A percentile compares a stretch with the other conserved stretches of the same genome.
These are phyloP conservation scores for Trypanosoma rangeli DNA, from an alignment of 208 protist genomes.

Conservation along the genomic window DNA sequence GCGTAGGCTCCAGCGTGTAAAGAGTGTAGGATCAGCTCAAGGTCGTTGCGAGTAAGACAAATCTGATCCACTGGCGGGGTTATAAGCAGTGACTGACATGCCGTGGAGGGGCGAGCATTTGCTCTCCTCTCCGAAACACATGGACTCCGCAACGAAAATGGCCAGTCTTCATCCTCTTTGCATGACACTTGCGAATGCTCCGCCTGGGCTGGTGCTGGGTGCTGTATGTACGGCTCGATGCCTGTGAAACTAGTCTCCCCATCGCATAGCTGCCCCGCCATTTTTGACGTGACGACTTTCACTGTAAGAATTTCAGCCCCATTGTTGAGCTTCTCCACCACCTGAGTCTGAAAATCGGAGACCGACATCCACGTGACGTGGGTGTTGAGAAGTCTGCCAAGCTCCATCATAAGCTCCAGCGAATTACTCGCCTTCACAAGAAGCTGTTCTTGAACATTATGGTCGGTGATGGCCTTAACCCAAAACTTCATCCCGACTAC, in stretches of 20 bases:
- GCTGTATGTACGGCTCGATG: neutral
- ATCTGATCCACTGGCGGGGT: slow-evolving; percentile 39
- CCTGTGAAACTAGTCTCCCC: neutral
- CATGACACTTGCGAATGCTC: neutral
- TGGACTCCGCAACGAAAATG: neutral
- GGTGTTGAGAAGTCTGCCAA: slow-evolving; percentile 40
- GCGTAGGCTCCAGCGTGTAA: slow-evolving; percentile 32
- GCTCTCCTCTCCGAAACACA: slow-evolving; percentile 5
- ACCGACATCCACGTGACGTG: slow-evolving; percentile 43
- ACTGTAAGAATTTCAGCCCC: slow-evolving; percentile 58
- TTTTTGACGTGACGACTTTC: slow-evolving; percentile 18
- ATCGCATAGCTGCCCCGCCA: neutral
- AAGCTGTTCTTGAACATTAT: slow-evolving; percentile 58
- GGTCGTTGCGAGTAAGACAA: slow-evolving; percentile 37
- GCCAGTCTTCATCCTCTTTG: slow-evolving; percentile 19
- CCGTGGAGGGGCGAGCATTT: neutral
- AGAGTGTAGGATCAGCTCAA: slow-evolving; percentile 34
- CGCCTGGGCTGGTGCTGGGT: neutral
- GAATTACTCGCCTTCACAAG: slow-evolving; percentile 38
- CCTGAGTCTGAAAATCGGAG: slow-evolving; percentile 51
- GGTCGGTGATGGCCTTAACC: slow-evolving; percentile 56
- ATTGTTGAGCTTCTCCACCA: slow-evolving; percentile 49
- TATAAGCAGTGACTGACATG: slow-evolving; percentile 15
- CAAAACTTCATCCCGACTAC: slow-evolving; percentile 61
- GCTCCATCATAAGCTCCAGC: slow-evolving; percentile 33